Percentiles rank a stretch among this genome's conserved stretches.
Conservation (phyloP, 2,329 filamentous ascomycete species). For the Beauveria varroae region DNA sequence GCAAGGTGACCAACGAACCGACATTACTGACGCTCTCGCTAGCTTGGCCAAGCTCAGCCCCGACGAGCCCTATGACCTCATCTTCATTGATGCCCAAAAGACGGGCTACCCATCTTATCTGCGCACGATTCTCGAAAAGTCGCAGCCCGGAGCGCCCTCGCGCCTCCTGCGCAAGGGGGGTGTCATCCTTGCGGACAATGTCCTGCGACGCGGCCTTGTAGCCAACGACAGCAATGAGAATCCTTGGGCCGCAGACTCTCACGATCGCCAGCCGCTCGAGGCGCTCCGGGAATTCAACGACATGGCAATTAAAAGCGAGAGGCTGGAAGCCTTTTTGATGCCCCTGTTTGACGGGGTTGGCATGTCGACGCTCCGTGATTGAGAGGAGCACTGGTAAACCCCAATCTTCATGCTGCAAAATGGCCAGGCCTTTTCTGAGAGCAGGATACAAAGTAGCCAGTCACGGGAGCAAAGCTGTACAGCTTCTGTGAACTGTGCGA, state of each 20-base stretch:
- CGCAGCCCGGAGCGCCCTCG: conserved; percentile 25
- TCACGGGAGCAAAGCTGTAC: background rate
- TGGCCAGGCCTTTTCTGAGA: too few relatives aligned
- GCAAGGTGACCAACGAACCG: too few relatives aligned
- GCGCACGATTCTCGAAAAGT: conserved; percentile 35
- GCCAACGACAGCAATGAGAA: conserved; percentile 33
- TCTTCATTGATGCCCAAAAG: conserved; percentile 50
- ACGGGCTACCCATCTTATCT: conserved; percentile 43
- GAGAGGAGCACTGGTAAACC: background rate
- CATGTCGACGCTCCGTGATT: conserved; percentile 33
- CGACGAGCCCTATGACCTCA: conserved; percentile 41
- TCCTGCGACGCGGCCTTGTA: conserved; percentile 41
- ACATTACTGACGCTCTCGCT: background rate
- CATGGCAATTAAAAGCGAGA: conserved; percentile 21
- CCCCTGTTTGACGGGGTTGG: conserved; percentile 37
- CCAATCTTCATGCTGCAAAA: background rate
- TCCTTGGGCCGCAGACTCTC: conserved; percentile 19
- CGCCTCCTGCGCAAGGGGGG: conserved; percentile 42
- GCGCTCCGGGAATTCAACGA: conserved; percentile 30
- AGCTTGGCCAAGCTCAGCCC: conserved; percentile 27
- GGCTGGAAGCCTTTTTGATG: conserved; percentile 33
- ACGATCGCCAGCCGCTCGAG: conserved; percentile 16
- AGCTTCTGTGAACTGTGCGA: background rate
- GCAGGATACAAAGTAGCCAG: background rate
- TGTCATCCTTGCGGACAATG: conserved; percentile 48